Percentiles rank a stretch among this genome's conserved stretches.
Evolutionary conservation across 805 yeast genomes (phyloP).

Genomic region (Wickerhamomyces ciferrii): DNA sequence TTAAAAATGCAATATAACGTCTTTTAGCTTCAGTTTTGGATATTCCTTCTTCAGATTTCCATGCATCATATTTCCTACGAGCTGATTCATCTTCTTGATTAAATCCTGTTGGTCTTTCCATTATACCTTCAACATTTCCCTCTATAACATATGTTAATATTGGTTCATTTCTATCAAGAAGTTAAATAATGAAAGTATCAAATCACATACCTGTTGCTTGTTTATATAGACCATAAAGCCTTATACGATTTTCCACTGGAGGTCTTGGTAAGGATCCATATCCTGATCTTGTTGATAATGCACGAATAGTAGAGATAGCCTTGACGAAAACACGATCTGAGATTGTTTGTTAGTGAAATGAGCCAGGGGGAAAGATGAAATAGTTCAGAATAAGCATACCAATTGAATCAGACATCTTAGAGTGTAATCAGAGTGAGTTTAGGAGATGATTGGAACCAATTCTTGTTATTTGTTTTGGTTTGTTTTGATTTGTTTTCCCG

Average conservation of each 20-base stretch:
- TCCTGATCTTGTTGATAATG: constrained; percentile 60
- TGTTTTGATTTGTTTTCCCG: too few species aligned
- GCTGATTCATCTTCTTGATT: constrained; percentile 62
- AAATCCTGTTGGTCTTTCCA: constrained; percentile 60
- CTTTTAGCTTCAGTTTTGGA: constrained; percentile 69
- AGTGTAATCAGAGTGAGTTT: background rate
- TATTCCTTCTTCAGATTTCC: constrained; percentile 73
- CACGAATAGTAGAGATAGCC: constrained; percentile 74
- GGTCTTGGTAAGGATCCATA: constrained; percentile 69
- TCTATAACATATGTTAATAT: constrained; percentile 27
- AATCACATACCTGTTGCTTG: constrained; percentile 59
- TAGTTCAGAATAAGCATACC: constrained; percentile 4
- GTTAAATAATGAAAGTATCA: background rate
- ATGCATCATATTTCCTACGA: constrained; percentile 77
- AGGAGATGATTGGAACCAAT: background rate
- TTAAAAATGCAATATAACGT: constrained; percentile 58
- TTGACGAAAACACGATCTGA: constrained; percentile 73
- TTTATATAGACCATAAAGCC: constrained; percentile 76
- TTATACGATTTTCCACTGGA: constrained; percentile 62
- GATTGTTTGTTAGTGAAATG: background rate
- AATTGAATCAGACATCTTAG: constrained; percentile 11
- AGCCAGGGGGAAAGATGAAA: too few species aligned
- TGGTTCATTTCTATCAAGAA: background rate
- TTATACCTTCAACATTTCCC: constrained; percentile 69
- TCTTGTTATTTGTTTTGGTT: background rate